Percentiles rank a stretch among this genome's conserved stretches.
phyloP scores from a whole-genome alignment of 2,329 filamentous ascomycete species.

The Penicillium palitans region DNA sequence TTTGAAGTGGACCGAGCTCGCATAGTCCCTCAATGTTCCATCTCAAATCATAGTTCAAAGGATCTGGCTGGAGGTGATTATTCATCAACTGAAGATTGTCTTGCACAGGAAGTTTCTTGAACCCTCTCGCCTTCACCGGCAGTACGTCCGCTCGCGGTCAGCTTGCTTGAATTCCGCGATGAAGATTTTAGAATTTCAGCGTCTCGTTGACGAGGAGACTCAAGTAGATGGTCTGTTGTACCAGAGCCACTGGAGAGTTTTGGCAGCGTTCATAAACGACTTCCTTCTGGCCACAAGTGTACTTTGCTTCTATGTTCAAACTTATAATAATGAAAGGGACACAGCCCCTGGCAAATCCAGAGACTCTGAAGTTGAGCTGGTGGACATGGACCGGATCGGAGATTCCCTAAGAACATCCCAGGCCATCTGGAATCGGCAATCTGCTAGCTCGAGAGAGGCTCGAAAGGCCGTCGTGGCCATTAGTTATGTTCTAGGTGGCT shows the following conservation, averaged over 20 bases:
- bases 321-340: neutral
- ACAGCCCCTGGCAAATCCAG: neutral
- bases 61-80: neutral
- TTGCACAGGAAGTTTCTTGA: neutral
- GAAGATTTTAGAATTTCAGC: neutral
- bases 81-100: neutral
- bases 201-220: neutral
- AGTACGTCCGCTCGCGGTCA: neutral
- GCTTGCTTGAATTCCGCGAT: neutral
- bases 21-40: neutral
- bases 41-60: neutral
- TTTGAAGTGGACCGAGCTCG: neutral
- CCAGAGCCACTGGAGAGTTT: neutral
- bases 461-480: neutral
- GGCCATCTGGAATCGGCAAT: neutral
- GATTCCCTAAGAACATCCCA: neutral
- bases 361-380: neutral
- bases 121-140: neutral
- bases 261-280: neutral
- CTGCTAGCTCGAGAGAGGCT: neutral
- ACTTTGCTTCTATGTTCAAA: neutral
- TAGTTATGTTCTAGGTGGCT: neutral
- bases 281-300: neutral
- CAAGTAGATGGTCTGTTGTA: neutral
- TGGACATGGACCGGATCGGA: neutral